Evolutionary conservation across 179 eudicot species (phyloP).

Genomic region (Actinidia polygama): DNA sequence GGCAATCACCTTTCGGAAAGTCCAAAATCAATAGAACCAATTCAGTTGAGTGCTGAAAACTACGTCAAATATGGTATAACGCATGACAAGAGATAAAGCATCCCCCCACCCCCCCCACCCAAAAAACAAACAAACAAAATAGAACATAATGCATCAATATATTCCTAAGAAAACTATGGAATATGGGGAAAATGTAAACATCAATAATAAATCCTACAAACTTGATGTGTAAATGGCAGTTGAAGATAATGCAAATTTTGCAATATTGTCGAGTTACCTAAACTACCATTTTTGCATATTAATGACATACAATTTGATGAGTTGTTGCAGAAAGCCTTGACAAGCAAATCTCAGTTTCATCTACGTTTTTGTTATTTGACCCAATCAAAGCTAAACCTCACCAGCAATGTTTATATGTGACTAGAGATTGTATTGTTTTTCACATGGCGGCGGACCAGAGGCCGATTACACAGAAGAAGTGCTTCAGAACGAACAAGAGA

Average conservation of each 20-base stretch:
- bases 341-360: background rate
- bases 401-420: background rate
- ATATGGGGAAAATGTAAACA: background rate
- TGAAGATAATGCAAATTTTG: background rate
- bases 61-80: background rate
- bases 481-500: no score
- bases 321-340: background rate
- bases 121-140: background rate
- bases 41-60: background rate
- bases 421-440: background rate
- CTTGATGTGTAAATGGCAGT: background rate
- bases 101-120: no score
- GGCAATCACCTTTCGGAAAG: background rate
- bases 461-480: no score
- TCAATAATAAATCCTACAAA: background rate
- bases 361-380: background rate
- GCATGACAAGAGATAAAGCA: background rate
- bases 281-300: background rate
- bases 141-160: background rate
- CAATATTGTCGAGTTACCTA: background rate
- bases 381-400: background rate
- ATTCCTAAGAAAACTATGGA: background rate
- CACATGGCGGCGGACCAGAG: no score
- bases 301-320: background rate
- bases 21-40: background rate